Evolutionary conservation across 768 basidiomycete species (phyloP).

Genomic region (Pholiota molesta): DNA sequence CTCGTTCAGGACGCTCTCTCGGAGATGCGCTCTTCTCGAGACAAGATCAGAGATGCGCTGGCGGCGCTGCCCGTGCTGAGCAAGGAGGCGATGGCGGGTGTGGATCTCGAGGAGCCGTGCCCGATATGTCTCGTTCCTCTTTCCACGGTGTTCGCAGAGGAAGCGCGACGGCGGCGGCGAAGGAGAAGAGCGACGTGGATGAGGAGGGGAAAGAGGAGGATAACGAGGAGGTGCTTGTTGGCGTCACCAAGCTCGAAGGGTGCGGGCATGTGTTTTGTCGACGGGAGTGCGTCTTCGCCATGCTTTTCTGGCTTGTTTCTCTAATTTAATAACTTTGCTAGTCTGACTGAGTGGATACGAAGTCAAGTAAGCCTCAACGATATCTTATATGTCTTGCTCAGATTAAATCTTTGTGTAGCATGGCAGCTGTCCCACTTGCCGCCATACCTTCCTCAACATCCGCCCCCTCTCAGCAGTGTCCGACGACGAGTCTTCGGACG

Average conservation of each 20-base stretch:
- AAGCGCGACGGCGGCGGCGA: conserved; percentile 11
- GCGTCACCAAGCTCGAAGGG: conserved; percentile 57
- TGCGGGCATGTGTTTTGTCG: conserved; percentile 74
- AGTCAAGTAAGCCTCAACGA: conserved; percentile 42
- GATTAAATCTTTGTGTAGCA: conserved; percentile 43
- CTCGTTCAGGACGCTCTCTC: conserved; percentile 26
- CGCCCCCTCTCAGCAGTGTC: conserved; percentile 46
- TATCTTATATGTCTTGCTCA: background rate
- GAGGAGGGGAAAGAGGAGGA: conserved; percentile 8
- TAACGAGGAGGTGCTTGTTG: conserved; percentile 25
- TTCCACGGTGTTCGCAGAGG: conserved; percentile 41
- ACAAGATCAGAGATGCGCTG: conserved; percentile 41
- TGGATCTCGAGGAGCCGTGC: conserved; percentile 57
- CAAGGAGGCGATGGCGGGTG: conserved; percentile 27
- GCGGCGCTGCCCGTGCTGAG: conserved; percentile 46
- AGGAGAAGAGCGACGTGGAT: conserved; percentile 4
- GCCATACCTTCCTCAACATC: conserved; percentile 60
- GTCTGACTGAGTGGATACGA: conserved; percentile 69
- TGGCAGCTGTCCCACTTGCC: conserved; percentile 72
- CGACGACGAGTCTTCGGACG: conserved; percentile 69
- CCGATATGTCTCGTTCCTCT: conserved; percentile 68
- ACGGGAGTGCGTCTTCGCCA: conserved; percentile 48
- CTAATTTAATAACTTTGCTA: conserved; percentile 22
- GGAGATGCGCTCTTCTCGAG: conserved; percentile 19
- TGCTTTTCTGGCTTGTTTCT: no score